phyloP scores from a whole-genome alignment of 345 rosid species.

The Eucalyptus sp. region DNA sequence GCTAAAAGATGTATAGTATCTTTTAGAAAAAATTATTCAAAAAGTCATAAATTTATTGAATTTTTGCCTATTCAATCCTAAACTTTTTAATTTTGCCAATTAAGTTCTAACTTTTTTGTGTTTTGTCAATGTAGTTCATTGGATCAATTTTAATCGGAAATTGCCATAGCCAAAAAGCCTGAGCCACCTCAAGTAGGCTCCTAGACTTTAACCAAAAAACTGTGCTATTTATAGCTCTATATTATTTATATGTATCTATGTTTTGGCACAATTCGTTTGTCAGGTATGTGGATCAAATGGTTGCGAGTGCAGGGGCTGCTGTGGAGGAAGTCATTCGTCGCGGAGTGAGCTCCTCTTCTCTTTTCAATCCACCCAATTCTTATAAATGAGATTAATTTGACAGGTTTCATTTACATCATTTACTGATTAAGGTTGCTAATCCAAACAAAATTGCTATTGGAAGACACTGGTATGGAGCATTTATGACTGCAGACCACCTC shows the following conservation, averaged over 20 bases:
- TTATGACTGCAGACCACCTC: slow-evolving; percentile 93
- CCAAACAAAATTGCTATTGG: slow-evolving; percentile 85
- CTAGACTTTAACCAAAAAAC: not conserved
- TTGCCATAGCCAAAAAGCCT: not conserved
- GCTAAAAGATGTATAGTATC: not conserved
- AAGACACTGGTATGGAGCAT: slow-evolving; percentile 98
- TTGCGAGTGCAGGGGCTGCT: slow-evolving; percentile 94
- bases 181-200: not conserved
- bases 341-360: slow-evolving; percentile 45
- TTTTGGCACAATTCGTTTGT: not conserved
- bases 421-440: slow-evolving; percentile 53
- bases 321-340: slow-evolving; percentile 88
- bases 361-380: not conserved
- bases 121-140: not conserved
- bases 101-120: too few species aligned
- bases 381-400: not conserved
- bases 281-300: slow-evolving; percentile 88
- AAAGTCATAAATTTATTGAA: not conserved
- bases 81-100: too few species aligned
- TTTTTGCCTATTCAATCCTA: too few species aligned
- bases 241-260: not conserved
- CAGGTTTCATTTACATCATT: not conserved
- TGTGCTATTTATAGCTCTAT: not conserved
- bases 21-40: not conserved
- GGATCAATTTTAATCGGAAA: not conserved